Base-by-base conservation (phyloP, 2,329 filamentous ascomycete species). In the Pseudopithomyces maydicus region DNA sequence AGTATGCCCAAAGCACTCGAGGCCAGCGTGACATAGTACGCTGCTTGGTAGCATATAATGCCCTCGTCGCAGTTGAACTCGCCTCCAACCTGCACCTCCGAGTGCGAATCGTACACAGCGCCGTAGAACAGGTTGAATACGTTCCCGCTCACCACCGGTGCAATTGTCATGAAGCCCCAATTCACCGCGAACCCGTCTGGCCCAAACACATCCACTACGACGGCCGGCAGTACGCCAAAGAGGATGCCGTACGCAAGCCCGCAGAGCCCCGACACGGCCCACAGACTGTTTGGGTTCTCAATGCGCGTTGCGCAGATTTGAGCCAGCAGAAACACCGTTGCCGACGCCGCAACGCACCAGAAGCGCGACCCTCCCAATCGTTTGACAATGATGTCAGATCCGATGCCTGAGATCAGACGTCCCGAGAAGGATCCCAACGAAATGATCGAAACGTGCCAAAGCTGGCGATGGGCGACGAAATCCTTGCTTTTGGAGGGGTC, bases 81-180 rank as follows among this genome's bases (percentile, higher is more conserved):
- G 19, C 91, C 92, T 41, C 86, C 84, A 0, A 84, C 82, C 19
- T 85, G 83, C 10, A 91, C 79, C 33, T 88, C 77, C 20, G 89
- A 93, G 74, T 97, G 92, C 8, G 80, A 79, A 73, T 99, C 95
- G 66, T 92, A 96, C 0, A 97, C 87, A 1, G 68, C 78, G 47
- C 95, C 95, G 73, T 98, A 99, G 56, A 95, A 87, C 1, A 97
- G 78, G 72, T 98, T 99, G 82, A 96, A 98, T 20, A 97, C 76
- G 67, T 98, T 96, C 48, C 92, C 93, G 8, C 89, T 92, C 26
- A 97, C 77, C 2, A 97, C 91, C 0, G 94, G 93, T 2, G 91
- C 89, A 46, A 97, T 81, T 0, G 92, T 97, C 88, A 99, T 96
- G 67, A 90, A 89, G 14, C 95, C 95, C 94, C 95, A 99, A 71